phyloP scores from a whole-genome alignment of 371 early-diverging fungal species.

The Astathelohania contejeani region DNA sequence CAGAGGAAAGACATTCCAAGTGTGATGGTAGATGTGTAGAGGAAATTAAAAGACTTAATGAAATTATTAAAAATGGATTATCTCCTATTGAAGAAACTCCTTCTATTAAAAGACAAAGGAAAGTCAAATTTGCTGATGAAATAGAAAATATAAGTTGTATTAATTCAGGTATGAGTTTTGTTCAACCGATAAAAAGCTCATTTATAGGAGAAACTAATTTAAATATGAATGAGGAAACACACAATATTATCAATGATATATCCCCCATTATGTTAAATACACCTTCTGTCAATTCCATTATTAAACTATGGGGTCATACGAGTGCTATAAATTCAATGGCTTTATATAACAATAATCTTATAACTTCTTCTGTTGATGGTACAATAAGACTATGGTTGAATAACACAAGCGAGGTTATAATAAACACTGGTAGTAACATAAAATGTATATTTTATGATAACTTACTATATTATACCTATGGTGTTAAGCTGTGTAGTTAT shows the following conservation, averaged over 20 bases:
- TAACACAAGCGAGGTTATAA: background rate
- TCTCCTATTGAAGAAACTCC: background rate
- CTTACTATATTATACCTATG: background rate
- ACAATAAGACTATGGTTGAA: conserved; percentile 2
- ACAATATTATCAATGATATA: no score
- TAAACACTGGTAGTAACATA: background rate
- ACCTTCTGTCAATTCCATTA: no score
- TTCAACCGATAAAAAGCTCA: no score
- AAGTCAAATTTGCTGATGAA: background rate
- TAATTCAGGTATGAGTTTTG: no score
- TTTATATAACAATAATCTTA: conserved; percentile 2
- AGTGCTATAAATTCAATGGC: no score
- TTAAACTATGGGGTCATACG: no score
- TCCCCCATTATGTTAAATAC: no score
- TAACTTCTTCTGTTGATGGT: conserved; percentile 18
- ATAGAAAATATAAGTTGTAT: no score
- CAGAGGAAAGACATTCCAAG: no score
- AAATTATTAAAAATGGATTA: background rate
- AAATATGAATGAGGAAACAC: no score
- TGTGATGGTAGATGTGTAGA: no score
- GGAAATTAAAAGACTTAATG: conserved; percentile 15
- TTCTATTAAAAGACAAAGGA: background rate
- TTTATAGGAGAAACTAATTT: no score
- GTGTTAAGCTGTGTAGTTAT: background rate
- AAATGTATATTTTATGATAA: background rate